Evolutionary conservation across 164 flowering plant genomes (phyloP), one percentile per base, ranked within the genome.

Genomic region (Aristolochia contorta): DNA sequence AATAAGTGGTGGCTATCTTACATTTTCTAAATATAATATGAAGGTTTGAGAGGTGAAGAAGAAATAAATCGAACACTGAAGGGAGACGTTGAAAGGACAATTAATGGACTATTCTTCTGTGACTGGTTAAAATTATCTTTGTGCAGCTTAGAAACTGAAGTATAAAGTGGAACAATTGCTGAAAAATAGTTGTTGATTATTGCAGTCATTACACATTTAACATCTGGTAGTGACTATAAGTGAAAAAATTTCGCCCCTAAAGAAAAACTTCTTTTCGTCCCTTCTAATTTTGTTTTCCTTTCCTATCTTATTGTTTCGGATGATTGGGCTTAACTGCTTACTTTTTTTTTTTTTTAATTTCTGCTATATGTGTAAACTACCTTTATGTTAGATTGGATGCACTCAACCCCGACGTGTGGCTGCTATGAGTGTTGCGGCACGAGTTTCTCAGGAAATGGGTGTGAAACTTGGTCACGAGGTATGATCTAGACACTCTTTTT

Each of bases 391-490:
- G 97, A 66, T 91, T 71, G 96, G 89, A 64, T 93, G 99, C 67
- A 93, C 96, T 56, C 99, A 93, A 72, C 99, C 97, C 27, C 86
- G 99, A 2, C 79, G 99, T 59, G 97, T 93, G 71, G 99, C 96
- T 67, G 99, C 99, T 23, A 90, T 93, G 99, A 93, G 99, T 74
- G 96, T 93, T 68, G 84, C 99, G 77, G 96, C 96, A 58, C 84
- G 99, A 57, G 99, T 93, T 69, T 81, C 99, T 66, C 92, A 93
- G 66, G 99, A 93, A 74, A 81, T 94, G 96, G 99, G 96, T 52
- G 96, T 88, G 62, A 94, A 94, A 73, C 95, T 94, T 74, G 99
- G 99, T 47, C 99, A 94, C 62, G 99, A 94, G 99, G 99, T 84
- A 68, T 67, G 53, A 13, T 18, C 37, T 30, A 55, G 18, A 37